Evolutionary conservation across 2,329 filamentous ascomycete genomes (phyloP), one percentile per base, ranked within the genome.

Genomic region (Clarireedia hainanense): DNA sequence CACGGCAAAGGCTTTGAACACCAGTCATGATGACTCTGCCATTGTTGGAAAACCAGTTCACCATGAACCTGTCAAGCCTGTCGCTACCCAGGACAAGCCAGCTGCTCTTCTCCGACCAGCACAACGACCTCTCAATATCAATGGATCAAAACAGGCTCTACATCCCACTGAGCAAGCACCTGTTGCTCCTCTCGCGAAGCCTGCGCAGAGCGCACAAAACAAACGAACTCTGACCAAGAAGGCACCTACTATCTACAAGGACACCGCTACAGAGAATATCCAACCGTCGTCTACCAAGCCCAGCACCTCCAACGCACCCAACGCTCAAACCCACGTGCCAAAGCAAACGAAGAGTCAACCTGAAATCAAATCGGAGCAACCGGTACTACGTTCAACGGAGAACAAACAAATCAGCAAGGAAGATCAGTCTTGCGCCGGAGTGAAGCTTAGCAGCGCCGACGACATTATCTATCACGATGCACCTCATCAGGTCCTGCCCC

Each of bases 1-100:
- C 67, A 84, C 79, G 0, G 52, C 68, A 37, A 73, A 73, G 59
- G 59, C 65, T 34, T 58, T 69, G 34, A 68, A 70, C 17, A 63
- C 66, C 3, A 71, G 68, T 50, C 80, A 81, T 64, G 83, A 87
- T 69, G 83, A 86, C 64, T 75, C 75, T 39, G 74, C 73, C 52
- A 67, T 81, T 26, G 63, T 68, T 27, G 73, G 71, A 57, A 81
- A 80, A 67, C 71, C 72, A 20, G 55, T 52, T 37, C 57, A 60
- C 7, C 47, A 46, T 20, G 64, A 65, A 24, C 57, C 59, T 27
- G 47, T 65, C 24, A 67, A 71, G 52, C 70, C 56, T 67, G 40
- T 59, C 50, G 55, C 55, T 39, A 47, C 50, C n/a, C 56, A 58
- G 52, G 66, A 73, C 23, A 74, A 71, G 58, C 77, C 79, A 64